phyloP scores from a whole-genome alignment of 2,329 filamentous ascomycete genomes.

The Claviceps sp. region DNA sequence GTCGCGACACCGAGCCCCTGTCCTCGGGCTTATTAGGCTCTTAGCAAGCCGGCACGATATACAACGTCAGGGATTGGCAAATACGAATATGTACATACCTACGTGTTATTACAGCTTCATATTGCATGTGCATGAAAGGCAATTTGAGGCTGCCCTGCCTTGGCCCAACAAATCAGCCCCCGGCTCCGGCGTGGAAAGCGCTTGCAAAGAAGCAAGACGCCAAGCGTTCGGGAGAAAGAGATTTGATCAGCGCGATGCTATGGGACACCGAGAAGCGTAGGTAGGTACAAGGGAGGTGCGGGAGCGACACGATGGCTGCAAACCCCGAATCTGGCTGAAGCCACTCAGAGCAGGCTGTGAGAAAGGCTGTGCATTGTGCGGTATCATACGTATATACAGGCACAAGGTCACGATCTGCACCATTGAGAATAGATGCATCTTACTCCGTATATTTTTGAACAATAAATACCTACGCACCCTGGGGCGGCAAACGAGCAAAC shows the following conservation, averaged over 20 bases:
- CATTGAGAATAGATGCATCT: too few species aligned
- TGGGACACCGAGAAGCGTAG: background rate
- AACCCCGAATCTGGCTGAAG: slow-evolving; percentile 3
- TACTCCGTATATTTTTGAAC: too few species aligned
- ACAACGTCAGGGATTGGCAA: background rate
- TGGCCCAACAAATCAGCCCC: background rate
- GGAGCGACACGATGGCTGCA: slow-evolving; percentile 16
- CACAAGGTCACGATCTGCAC: too few species aligned
- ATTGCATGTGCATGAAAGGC: background rate
- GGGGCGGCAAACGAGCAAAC: too few species aligned
- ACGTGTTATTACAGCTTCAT: background rate
- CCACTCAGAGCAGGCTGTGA: slow-evolving; percentile 2
- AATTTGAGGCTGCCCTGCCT: background rate
- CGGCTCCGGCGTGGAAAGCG: too few species aligned
- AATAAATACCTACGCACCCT: too few species aligned
- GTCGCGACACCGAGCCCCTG: background rate
- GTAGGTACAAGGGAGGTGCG: slow-evolving; percentile 14
- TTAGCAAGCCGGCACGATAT: background rate
- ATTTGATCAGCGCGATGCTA: background rate
- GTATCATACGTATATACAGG: too few species aligned
- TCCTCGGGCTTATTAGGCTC: background rate
- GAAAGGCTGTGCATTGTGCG: too few species aligned
- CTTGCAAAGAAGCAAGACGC: too few species aligned
- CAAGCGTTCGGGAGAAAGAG: background rate
- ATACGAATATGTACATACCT: background rate